Base-by-base conservation (phyloP, 1,139 yeast species). In the Nakaseomyces glabratus region DNA sequence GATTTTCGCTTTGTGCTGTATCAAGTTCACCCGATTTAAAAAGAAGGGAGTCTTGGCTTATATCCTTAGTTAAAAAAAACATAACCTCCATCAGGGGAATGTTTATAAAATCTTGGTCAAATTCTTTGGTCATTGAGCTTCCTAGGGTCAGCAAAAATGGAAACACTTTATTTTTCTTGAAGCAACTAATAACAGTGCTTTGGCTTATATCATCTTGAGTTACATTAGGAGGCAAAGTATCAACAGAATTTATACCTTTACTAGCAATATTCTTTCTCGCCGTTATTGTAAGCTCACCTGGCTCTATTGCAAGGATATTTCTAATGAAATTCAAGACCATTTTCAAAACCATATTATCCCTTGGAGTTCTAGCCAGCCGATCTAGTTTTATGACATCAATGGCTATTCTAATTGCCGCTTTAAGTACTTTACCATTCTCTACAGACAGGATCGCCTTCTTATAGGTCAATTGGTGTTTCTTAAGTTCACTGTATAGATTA, bases 281-380 rank as follows among this genome's bases (percentile, higher is more conserved):
- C 4, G 76, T 65, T 6, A 73, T 55, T 3, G 76, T 65, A 4
- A 66, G 49, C 20, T 68, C 71, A 1, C 81, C 72, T 0, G 90
- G 88, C 45, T 81, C 88, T 25, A 88, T 85, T 31, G 74, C 71
- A 7, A 82, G 61, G 11, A 90, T 50, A 52, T 93, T 90, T 45
- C 95, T 68, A 40, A 88, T 66, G 49, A 90, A 74, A 37, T 73
- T 75, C 11, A 88, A 61, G 18, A 81, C 85, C 42, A 90, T 66
- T 38, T 80, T 73, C 34, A 90, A 59, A 16, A 86, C 70, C 32
- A 81, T 77, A 43, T 75, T 76, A 46, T 88, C 97, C 33, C 85
- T 65, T 1, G 76, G 66, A 3, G 76, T 75, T 42, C 96, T 67
- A 26, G 79, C 78, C 2, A 61, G 47, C 41, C 64, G 69, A 1